Conservation (phyloP, 805 yeast species). For the Saccharomycopsis malanga region DNA sequence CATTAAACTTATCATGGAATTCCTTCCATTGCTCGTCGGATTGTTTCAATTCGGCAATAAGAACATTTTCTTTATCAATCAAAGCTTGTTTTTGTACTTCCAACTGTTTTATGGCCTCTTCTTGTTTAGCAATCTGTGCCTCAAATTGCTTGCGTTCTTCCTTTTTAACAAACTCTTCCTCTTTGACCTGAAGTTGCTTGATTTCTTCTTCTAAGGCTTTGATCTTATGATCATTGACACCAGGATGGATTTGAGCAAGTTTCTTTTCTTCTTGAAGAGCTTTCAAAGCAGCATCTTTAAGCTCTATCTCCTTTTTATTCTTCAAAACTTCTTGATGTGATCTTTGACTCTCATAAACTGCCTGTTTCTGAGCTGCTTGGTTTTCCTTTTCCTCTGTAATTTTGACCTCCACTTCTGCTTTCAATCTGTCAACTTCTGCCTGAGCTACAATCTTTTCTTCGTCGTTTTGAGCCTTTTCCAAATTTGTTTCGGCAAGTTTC, state of each 20-base stretch:
- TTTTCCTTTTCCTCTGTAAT: conserved; percentile 16
- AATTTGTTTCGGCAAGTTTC: conserved; percentile 9
- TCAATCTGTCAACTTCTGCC: conserved; percentile 15
- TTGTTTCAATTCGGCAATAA: conserved; percentile 12
- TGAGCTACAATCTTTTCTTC: conserved; percentile 17
- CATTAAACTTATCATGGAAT: conserved; percentile 9
- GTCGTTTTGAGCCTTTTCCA: conserved; percentile 14
- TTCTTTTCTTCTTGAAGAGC: conserved; percentile 18
- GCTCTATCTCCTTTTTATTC: conserved; percentile 15
- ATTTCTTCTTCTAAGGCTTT: conserved; percentile 18
- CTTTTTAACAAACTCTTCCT: conserved; percentile 3
- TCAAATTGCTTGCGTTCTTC: conserved; percentile 13
- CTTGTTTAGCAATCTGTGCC: conserved; percentile 15
- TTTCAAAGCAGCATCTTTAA: conserved; percentile 16
- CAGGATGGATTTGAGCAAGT: conserved; percentile 12
- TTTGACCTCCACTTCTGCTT: conserved; percentile 14
- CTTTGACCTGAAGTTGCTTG: conserved; percentile 10
- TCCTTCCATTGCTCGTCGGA: conserved; percentile 16
- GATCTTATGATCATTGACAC: conserved; percentile 16
- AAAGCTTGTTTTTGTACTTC: conserved; percentile 17
- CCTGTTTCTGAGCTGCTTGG: conserved; percentile 11
- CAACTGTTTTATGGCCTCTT: conserved; percentile 10
- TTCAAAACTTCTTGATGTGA: conserved; percentile 8
- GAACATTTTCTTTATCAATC: conserved; percentile 9
- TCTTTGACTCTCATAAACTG: conserved; percentile 10